Evolutionary conservation across 257 asterid species (phyloP), one percentile per base, ranked within the genome.

Genomic region (Rehmannia glutinosa): DNA sequence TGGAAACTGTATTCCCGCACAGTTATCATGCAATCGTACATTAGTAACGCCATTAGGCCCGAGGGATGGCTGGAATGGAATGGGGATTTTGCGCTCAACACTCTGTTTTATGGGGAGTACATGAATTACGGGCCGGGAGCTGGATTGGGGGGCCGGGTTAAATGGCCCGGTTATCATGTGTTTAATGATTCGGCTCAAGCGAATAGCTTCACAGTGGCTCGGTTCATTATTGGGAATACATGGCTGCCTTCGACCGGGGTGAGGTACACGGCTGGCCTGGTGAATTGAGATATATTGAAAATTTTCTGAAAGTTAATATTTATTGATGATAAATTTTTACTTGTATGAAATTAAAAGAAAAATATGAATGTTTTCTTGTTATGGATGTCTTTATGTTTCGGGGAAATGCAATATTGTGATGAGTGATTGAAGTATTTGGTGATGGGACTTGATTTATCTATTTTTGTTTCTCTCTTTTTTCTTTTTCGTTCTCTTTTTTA

Each of bases 171-270:
- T 15, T 80, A 50, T 35, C 90, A 78, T 57, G 28, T 60, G 5
- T 70, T 86, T 30, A 82, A 75, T 42, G 78, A 72, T n/a, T n/a
- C n/a, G 4, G 50, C 68, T 0, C 75, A 77, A 38, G 90, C 86
- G 0, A 72, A 13, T 63, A 57, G 63, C 10, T 86, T 77, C 41
- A 86, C 86, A 0, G 88, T 82, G 25, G 59, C 82, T 15, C 80
- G 78, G 30, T 78, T 86, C 64, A 68, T 86, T 51, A 7, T 72
- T 15, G 94, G 94, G 1, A 72, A 84, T 35, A 53, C 77, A 1
- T 86, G 94, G 94, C 19, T 84, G 74, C 87, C 90, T 13, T 77
- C 78, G n/a, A 86, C 92, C 0, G 92, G 92, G 42, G 78, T 86
- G 0, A 79, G 77, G 33, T 86, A 74, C 66, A 70, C 84, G 2